These are phyloP conservation scores for Macadamia tetraphylla DNA, from an alignment of 164 flowering plant genomes.

Conservation along the genomic window DNA sequence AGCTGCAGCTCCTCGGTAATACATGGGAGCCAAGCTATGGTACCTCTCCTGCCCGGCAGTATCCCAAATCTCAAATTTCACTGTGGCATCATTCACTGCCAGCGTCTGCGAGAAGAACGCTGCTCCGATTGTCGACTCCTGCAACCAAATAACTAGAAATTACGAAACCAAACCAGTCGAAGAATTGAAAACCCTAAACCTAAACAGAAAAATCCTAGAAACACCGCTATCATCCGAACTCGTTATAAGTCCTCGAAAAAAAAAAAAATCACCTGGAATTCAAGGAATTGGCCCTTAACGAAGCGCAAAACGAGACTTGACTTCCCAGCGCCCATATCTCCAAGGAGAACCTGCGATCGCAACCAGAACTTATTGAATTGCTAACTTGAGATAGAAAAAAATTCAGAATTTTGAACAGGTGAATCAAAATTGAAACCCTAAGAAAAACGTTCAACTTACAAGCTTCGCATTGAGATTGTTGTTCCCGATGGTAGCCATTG, in stretches of 20 bases:
- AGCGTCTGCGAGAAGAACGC: constrained; percentile 67
- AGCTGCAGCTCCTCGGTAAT: constrained; percentile 72
- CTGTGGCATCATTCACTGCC: constrained; percentile 50
- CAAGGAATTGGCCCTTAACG: constrained; percentile 69
- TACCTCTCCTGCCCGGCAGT: constrained; percentile 81
- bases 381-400: not conserved
- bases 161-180: not conserved
- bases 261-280: constrained; percentile 46
- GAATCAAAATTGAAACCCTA: constrained; percentile 9
- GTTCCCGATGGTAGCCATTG: constrained; percentile 59
- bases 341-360: constrained; percentile 48
- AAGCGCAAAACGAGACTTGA: constrained; percentile 67
- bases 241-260: not conserved
- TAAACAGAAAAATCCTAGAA: no score
- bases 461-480: constrained; percentile 75
- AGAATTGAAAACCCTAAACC: constrained; percentile 4
- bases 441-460: constrained; percentile 27
- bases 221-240: not conserved
- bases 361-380: not conserved
- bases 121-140: constrained; percentile 79
- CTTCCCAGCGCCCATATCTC: constrained; percentile 75
- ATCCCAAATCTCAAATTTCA: constrained; percentile 80
- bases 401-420: not conserved
- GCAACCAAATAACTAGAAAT: constrained; percentile 3
- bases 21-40: constrained; percentile 78